Conservation (phyloP, 1,139 yeast species). For the Geotrichum reessii region DNA sequence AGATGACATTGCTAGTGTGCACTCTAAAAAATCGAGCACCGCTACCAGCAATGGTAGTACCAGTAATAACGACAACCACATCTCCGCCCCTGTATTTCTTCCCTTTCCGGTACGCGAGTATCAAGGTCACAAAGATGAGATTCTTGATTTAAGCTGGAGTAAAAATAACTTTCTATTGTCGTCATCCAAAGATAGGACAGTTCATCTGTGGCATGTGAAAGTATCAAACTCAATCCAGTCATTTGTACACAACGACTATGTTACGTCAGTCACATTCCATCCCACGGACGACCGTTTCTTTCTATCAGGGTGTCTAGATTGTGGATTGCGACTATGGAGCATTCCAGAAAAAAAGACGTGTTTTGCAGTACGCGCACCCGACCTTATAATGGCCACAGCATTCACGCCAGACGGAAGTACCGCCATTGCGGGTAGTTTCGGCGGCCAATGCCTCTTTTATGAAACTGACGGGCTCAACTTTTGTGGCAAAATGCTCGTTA, state of each 20-base stretch:
- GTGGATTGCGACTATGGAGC: conserved; percentile 75
- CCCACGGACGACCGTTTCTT: conserved; percentile 86
- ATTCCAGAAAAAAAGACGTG: conserved; percentile 68
- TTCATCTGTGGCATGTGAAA: conserved; percentile 78
- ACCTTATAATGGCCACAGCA: conserved; percentile 59
- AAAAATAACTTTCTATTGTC: conserved; percentile 74
- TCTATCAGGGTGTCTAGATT: conserved; percentile 76
- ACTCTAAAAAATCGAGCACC: not conserved
- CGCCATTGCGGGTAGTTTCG: conserved; percentile 74
- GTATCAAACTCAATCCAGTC: conserved; percentile 57
- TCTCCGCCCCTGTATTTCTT: conserved; percentile 74
- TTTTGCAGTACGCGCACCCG: conserved; percentile 40
- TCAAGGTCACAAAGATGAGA: conserved; percentile 62
- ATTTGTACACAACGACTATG: conserved; percentile 73
- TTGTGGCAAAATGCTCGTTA: conserved; percentile 51
- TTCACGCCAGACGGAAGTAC: conserved; percentile 65
- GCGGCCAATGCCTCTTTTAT: conserved; percentile 60
- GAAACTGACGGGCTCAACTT: conserved; percentile 61
- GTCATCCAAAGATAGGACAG: conserved; percentile 83
- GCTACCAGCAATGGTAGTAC: not conserved
- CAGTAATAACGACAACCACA: conserved; percentile 5
- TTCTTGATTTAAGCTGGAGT: conserved; percentile 80
- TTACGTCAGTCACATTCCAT: conserved; percentile 75
- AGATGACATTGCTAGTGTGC: not conserved
- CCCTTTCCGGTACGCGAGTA: conserved; percentile 58